Base-by-base conservation (phyloP, 208 protist species). In the Trypanosoma boissoni region DNA sequence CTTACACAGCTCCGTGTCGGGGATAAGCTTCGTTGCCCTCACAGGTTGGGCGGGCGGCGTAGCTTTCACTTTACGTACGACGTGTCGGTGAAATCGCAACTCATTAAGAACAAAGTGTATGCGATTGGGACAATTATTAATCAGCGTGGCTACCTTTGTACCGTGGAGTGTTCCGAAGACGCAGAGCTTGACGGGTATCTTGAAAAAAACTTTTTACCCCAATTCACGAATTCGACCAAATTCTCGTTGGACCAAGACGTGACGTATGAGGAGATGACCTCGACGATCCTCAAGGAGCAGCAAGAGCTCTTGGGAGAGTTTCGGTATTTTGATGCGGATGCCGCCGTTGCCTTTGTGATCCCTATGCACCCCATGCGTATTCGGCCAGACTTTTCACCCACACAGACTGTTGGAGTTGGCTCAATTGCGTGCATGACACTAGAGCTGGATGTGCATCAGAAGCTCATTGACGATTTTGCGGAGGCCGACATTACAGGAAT, bases 391-490 rank as follows among this genome's bases (percentile, higher is more conserved):
- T 92, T 88, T 58, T 92, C 85, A 9, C 85, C 88, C 18, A 83
- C 83, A 20, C 86, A 92, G 70, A 91, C 85, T 9, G 88, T 92
- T 27, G 88, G 81, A 21, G 85, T 92, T 23, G 88, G 88, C 28
- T 91, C 83, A 51, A 91, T 95, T 55, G 86, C 88, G 0, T 92
- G 85, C 61, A 88, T 95, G 85, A 95, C 88, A 29, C 68, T 95
- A 9, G 82, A 95, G 58, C 59, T 95, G 10, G 68, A 78, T 55
- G 75, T 95, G 20, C 63, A 88, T 51, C 81, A 95, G 64, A 75
- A 63, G 39, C 74, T 91, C 56, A 77, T 95, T 31, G 88, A 95
- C 27, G 82, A 91, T 62, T 53, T 74, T 21, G 76, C 70, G 21
- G 76, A 86, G 52, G 85, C 75, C 23, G 83, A 92, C 59, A 74